Base-by-base conservation (phyloP, 1,139 yeast species). In the Taphrina sp. region DNA sequence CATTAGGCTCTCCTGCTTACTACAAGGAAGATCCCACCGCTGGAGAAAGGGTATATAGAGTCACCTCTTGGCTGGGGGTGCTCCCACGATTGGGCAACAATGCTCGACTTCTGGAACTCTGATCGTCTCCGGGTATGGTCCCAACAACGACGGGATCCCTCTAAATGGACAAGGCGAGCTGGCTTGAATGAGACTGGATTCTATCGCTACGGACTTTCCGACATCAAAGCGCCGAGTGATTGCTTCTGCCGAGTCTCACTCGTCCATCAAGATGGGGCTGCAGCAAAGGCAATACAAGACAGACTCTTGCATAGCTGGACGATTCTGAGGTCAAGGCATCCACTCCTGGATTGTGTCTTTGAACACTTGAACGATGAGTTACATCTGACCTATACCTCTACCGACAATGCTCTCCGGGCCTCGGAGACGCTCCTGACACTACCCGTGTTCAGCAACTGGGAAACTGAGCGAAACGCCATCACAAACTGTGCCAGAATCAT, bases 131-230 rank as follows among this genome's bases (percentile, higher is more conserved):
- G 24, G 7, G 5, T 14, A 14, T 49, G 54, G 54, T 39, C 22
- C 36, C 45, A 29, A 17, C 10, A 10, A 3, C 10, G 7, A 7
- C 5, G 22, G 5, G 39, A n/a, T 29, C 12, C 17, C 7, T 16
- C 16, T 12, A 24, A n/a, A 8, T 49, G 31, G 24, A 10, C 38
- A 16, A 38, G 54, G 16, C 19, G 31, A 16, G 54, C 54, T 3
- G 54, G 54, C 2, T 35, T 49, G 22, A 49, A 49, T 39, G 54
- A 49, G 14, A 34, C 28, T 5, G 44, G 33, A n/a, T 49, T 49
- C 39, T 42, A 49, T 16, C 37, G 22, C 22, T 49, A 49, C 20
- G 54, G 37, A n/a, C 16, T 24, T 4, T 49, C 54, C 7, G 35
- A 29, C 16, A n/a, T 10, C 22, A 49, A 29, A 22, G 54, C 54